A percentile compares a stretch with the other conserved stretches of the same genome.
phyloP scores from a whole-genome alignment of 2,329 filamentous ascomycete species.

The Blastomyces silverae region DNA sequence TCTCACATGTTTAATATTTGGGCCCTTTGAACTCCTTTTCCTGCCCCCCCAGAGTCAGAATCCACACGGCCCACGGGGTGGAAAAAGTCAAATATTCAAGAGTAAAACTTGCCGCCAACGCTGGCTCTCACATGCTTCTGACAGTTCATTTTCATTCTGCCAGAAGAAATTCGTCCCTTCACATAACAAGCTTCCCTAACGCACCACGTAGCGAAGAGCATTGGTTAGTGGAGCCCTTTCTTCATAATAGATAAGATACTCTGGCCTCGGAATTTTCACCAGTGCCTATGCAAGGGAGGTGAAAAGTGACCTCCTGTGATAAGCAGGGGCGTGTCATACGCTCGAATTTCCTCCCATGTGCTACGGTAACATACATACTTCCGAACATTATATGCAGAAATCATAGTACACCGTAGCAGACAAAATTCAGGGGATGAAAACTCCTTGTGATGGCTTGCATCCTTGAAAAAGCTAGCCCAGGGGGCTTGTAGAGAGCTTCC shows the following conservation, averaged over 20 bases:
- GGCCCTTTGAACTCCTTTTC: not conserved
- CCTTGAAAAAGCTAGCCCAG: not conserved
- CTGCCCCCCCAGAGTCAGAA: not conserved
- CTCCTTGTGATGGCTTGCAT: not conserved
- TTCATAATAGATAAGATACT: slow-evolving; percentile 1
- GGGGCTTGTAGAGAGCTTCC: not conserved
- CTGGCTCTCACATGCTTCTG: slow-evolving; percentile 10
- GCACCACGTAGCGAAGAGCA: not conserved
- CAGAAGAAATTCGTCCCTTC: not conserved
- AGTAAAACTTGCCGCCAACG: not conserved
- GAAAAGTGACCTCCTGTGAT: not conserved
- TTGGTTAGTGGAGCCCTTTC: not conserved
- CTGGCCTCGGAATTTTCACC: slow-evolving; percentile 5
- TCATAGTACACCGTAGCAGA: not conserved
- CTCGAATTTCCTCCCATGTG: not conserved
- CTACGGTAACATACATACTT: not conserved
- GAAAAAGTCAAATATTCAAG: slow-evolving; percentile 1
- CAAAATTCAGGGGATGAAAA: not conserved
- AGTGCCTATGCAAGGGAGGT: not conserved
- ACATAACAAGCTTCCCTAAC: not conserved
- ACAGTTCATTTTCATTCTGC: not conserved
- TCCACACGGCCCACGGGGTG: not conserved
- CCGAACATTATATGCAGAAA: not conserved
- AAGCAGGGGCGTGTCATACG: not conserved
- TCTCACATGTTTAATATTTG: slow-evolving; percentile 4